These are phyloP conservation scores for Casaregolazyma lundiana DNA, from an alignment of 1,139 yeast genomes.

Conservation along the genomic window DNA sequence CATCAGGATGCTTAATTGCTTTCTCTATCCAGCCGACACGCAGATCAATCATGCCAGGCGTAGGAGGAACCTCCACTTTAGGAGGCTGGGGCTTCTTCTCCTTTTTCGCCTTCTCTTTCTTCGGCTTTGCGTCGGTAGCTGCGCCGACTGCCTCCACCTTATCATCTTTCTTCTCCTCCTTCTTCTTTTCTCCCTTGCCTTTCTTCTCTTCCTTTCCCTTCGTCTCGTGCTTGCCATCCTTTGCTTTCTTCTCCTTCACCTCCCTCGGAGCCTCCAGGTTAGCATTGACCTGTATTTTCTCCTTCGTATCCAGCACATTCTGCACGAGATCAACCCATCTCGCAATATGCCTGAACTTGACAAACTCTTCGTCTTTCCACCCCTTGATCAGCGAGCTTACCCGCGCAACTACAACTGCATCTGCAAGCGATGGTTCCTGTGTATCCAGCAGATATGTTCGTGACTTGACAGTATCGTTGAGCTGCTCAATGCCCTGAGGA, in stretches of 20 bases:
- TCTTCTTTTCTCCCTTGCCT: slow-evolving; percentile 45
- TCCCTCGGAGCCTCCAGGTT: slow-evolving; percentile 66
- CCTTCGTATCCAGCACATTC: slow-evolving; percentile 52
- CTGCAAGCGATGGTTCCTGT: slow-evolving; percentile 56
- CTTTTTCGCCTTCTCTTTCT: slow-evolving; percentile 69
- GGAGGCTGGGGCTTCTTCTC: slow-evolving; percentile 39
- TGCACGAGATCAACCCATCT: slow-evolving; percentile 92
- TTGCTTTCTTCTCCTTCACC: slow-evolving; percentile 49
- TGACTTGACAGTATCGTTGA: slow-evolving; percentile 66
- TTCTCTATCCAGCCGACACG: slow-evolving; percentile 96
- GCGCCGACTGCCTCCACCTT: slow-evolving; percentile 16
- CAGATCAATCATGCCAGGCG: slow-evolving; percentile 83
- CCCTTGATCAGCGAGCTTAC: slow-evolving; percentile 55
- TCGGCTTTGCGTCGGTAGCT: slow-evolving; percentile 33
- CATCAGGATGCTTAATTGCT: slow-evolving; percentile 96
- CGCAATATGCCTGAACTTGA: slow-evolving; percentile 67
- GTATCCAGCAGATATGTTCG: slow-evolving; percentile 69
- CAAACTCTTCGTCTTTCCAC: slow-evolving; percentile 54
- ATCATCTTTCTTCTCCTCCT: slow-evolving; percentile 17
- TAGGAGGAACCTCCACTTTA: slow-evolving; percentile 58
- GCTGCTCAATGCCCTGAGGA: slow-evolving; percentile 48
- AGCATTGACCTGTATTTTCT: slow-evolving; percentile 52
- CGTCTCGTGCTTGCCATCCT: slow-evolving; percentile 15
- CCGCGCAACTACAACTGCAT: slow-evolving; percentile 61
- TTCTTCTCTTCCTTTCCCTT: slow-evolving; percentile 59